Base-by-base conservation (phyloP, 495 filamentous ascomycete species). In the Venustampulla echinocandica region DNA sequence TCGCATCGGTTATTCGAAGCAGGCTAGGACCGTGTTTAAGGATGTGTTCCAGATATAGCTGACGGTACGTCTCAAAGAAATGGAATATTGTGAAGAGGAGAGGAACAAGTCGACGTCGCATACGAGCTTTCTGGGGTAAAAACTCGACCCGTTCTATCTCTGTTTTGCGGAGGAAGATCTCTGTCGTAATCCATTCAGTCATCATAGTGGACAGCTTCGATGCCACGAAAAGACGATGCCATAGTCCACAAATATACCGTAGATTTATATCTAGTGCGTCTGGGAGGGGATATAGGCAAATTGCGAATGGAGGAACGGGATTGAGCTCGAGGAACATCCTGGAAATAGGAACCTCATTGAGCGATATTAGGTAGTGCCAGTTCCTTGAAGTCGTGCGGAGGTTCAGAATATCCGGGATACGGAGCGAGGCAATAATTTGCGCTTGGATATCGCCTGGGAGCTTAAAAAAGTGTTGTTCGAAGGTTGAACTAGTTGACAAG, bases 31-130 rank as follows among this genome's bases (percentile, higher is more conserved):
- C 33, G 15, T 42, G 24, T 21, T 21, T 14, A 27, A 61, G 59
- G 21, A 75, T 61, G 43, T 70, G 70, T 42, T 73, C 49, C 11
- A 71, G 48, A 52, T 74, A 69, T n/a, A 70, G 62, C 25, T 64
- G 61, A 36, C 72, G 69, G 53, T 71, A 75, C 1, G 61, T 71
- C 46, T 76, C 71, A 53, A 76, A 75, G 49, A 76, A 76, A 53
- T 76, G 73, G 46, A 73, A 74, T 21, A 74, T 55, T 15, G 73
- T 76, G 42, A 75, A 75, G 4, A 76, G 53, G 18, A 71, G 36
- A 1, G 73, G 73, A 32, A 76, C 70, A 23, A 76, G 55, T 38
- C 73, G 68, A 21, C 66, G 69, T 22, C 69, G 64, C 69, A 76
- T 76, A 14, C 73, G 67, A 47, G 71, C 68, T 41, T 65, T 60